phyloP scores from a whole-genome alignment of 2,329 filamentous ascomycete genomes.

The Neonectria magnoliae region DNA sequence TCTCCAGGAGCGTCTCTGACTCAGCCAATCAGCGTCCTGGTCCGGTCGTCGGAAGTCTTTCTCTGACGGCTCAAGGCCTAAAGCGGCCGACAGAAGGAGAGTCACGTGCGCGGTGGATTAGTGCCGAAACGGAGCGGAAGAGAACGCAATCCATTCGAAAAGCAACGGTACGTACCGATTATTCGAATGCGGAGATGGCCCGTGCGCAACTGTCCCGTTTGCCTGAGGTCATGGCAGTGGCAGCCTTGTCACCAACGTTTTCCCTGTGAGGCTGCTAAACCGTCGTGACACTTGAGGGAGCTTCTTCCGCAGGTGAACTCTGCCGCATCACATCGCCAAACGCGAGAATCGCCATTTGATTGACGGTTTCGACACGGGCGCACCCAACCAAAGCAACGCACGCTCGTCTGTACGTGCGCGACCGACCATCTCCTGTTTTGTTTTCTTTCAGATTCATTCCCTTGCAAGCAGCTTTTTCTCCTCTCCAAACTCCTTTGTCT shows the following conservation, averaged over 20 bases:
- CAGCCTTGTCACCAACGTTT: slow-evolving; percentile 40
- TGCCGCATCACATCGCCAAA: slow-evolving; percentile 33
- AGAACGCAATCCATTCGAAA: not conserved
- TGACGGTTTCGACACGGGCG: slow-evolving; percentile 23
- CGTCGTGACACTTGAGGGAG: slow-evolving; percentile 37
- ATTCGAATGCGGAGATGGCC: slow-evolving; percentile 15
- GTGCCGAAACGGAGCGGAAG: slow-evolving; percentile 1
- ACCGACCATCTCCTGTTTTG: slow-evolving; percentile 5
- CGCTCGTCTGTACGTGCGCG: slow-evolving; percentile 9
- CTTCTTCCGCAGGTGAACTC: slow-evolving; percentile 31
- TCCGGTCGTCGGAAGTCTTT: slow-evolving; percentile 23
- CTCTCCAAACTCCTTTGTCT: slow-evolving; percentile 39
- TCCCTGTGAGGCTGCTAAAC: slow-evolving; percentile 41
- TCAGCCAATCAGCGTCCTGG: slow-evolving; percentile 38
- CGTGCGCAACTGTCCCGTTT: slow-evolving; percentile 28
- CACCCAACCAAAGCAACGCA: slow-evolving; percentile 13
- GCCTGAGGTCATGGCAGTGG: slow-evolving; percentile 15
- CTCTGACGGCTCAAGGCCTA: slow-evolving; percentile 7
- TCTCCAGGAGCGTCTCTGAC: slow-evolving; percentile 31
- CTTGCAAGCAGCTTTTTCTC: slow-evolving; percentile 31
- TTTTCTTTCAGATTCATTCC: slow-evolving; percentile 37
- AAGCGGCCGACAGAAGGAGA: slow-evolving; percentile 25
- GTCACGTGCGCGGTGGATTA: slow-evolving; percentile 30
- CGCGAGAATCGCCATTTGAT: slow-evolving; percentile 34
- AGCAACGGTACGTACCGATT: slow-evolving; percentile 21